These are phyloP conservation scores for Suillus luteus DNA, from an alignment of 768 basidiomycete species.

Conservation along the genomic window DNA sequence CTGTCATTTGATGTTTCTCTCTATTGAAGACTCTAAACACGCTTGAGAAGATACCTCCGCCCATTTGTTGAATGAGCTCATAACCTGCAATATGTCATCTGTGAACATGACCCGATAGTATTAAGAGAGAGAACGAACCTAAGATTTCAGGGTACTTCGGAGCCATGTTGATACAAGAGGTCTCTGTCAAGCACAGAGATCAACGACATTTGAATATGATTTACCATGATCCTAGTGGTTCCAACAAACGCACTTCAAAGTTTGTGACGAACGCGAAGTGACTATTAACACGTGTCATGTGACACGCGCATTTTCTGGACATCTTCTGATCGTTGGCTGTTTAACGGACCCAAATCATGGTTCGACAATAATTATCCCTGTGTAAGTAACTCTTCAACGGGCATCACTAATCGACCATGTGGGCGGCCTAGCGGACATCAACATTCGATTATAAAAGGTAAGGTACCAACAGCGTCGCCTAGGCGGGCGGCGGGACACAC, in stretches of 20 bases:
- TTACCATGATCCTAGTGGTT: conserved; percentile 16
- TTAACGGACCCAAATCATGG: too few relatives aligned
- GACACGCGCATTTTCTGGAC: not conserved
- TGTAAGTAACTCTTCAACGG: too few relatives aligned
- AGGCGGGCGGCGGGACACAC: too few relatives aligned
- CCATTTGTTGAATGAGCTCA: conserved; percentile 71
- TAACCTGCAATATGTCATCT: conserved; percentile 49
- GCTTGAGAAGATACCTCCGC: conserved; percentile 88
- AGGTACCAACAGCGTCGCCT: too few relatives aligned
- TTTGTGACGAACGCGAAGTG: conserved; percentile 33
- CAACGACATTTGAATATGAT: not conserved
- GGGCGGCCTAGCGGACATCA: too few relatives aligned
- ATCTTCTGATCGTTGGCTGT: too few relatives aligned
- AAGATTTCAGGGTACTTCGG: conserved; percentile 37
- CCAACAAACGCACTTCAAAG: not conserved
- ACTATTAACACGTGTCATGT: conserved; percentile 20
- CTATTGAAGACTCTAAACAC: conserved; percentile 84
- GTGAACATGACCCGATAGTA: not conserved
- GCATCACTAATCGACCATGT: too few relatives aligned
- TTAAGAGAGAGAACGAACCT: conserved; percentile 22
- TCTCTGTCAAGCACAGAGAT: conserved; percentile 3
- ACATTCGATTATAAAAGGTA: too few relatives aligned
- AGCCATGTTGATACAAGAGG: conserved; percentile 6
- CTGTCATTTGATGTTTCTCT: conserved; percentile 66
- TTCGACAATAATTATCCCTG: too few relatives aligned